Conservation (phyloP, 306 rosid species). For the Lathyrus tuberosus region DNA sequence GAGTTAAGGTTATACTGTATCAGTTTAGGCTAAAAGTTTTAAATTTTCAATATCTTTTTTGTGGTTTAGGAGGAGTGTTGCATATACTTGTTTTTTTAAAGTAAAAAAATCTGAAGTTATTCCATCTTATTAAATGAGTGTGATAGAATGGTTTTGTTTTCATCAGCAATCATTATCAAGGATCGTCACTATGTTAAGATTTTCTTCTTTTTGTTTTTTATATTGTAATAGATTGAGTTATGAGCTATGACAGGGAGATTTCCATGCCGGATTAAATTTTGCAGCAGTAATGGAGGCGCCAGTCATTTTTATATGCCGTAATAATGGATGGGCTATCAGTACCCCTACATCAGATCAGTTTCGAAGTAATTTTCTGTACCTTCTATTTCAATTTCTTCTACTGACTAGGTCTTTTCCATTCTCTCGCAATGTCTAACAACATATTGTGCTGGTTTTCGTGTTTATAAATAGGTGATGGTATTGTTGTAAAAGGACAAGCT, state of each 20-base stretch:
- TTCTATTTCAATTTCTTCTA: slow-evolving; percentile 19
- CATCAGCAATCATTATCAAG: slow-evolving; percentile 24
- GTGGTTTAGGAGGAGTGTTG: too few relatives aligned
- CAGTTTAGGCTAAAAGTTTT: too few relatives aligned
- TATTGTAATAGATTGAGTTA: slow-evolving; percentile 29
- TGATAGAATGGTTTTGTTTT: slow-evolving; percentile 12
- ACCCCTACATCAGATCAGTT: slow-evolving; percentile 94
- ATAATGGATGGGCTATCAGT: slow-evolving; percentile 99
- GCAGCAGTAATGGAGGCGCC: slow-evolving; percentile 94
- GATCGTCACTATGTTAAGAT: slow-evolving; percentile 1
- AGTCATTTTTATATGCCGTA: slow-evolving; percentile 87
- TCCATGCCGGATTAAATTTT: slow-evolving; percentile 91
- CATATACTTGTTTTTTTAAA: too few relatives aligned
- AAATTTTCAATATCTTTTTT: too few relatives aligned
- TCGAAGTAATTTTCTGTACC: slow-evolving; percentile 59
- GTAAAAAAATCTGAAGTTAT: too few relatives aligned
- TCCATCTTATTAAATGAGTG: too few relatives aligned
- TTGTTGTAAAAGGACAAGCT: slow-evolving; percentile 79
- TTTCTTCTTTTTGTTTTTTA: slow-evolving; percentile 13
- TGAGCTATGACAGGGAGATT: slow-evolving; percentile 74
- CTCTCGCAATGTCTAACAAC: slow-evolving; percentile 35
- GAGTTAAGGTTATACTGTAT: too few relatives aligned
- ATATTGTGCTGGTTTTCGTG: slow-evolving; percentile 30
- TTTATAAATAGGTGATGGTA: slow-evolving; percentile 77
- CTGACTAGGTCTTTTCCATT: slow-evolving; percentile 10